Conservation (phyloP, 495 filamentous ascomycete species). For the Penicillium chermesinum region DNA sequence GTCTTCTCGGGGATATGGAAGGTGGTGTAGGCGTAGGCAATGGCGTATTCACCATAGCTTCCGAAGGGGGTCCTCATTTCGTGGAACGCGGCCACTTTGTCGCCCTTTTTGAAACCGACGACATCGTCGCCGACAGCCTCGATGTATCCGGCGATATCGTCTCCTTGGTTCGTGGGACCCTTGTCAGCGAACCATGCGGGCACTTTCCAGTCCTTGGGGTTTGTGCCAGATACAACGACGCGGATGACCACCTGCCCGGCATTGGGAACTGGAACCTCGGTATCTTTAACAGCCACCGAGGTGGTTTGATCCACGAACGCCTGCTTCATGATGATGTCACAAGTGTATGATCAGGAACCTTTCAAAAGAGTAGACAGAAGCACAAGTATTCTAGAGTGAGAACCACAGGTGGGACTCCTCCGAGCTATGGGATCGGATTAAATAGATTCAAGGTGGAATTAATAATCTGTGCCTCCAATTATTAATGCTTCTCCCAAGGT, state of each 20-base stretch:
- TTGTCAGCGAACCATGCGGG: conserved; percentile 23
- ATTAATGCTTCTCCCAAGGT: no score
- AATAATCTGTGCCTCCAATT: no score
- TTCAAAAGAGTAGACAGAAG: neutral
- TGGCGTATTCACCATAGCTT: conserved; percentile 66
- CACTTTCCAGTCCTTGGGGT: conserved; percentile 77
- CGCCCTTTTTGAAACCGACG: conserved; percentile 57
- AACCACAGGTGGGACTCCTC: no score
- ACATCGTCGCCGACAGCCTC: conserved; percentile 58
- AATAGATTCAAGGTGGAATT: no score
- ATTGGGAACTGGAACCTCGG: conserved; percentile 56
- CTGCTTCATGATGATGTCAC: conserved; percentile 59
- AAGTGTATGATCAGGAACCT: neutral
- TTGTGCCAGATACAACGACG: conserved; percentile 62
- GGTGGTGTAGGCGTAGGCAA: conserved; percentile 59
- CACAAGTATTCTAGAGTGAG: no score
- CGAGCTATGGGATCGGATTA: no score
- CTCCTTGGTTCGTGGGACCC: conserved; percentile 50
- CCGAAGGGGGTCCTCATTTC: conserved; percentile 52
- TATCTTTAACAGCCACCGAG: conserved; percentile 58
- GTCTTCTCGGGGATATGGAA: conserved; percentile 63
- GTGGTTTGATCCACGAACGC: conserved; percentile 50
- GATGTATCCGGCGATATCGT: conserved; percentile 69
- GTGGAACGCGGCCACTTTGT: conserved; percentile 69
- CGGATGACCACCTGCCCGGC: conserved; percentile 64